These are phyloP conservation scores for Samsoniella hepiali DNA, from an alignment of 2,329 filamentous ascomycete genomes.

Conservation along the genomic window DNA sequence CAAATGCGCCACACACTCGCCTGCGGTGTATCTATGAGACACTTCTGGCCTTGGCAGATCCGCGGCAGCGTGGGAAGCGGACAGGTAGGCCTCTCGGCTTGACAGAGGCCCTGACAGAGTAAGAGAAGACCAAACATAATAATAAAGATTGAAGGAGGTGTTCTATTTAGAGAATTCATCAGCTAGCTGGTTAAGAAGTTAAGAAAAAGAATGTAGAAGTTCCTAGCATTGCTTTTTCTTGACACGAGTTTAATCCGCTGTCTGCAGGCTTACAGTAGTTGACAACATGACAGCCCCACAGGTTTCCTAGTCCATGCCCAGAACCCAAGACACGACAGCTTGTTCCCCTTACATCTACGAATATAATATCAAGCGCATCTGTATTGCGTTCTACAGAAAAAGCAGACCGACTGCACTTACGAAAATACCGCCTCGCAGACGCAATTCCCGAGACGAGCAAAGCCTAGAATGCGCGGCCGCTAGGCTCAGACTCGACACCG, in stretches of 20 bases:
- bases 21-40: background rate
- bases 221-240: too few species aligned
- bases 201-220: too few species aligned
- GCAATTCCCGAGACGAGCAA: background rate
- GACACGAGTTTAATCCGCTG: too few species aligned
- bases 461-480: background rate
- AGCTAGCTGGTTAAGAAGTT: too few species aligned
- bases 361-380: background rate
- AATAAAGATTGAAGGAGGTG: too few species aligned
- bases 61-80: background rate
- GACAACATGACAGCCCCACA: too few species aligned
- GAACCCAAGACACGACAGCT: background rate
- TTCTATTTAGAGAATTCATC: too few species aligned
- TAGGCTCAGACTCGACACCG: conserved; percentile 1
- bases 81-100: background rate
- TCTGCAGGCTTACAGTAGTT: too few species aligned
- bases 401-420: background rate
- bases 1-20: too few species aligned
- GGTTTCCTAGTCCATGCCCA: background rate
- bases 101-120: too few species aligned
- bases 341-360: conserved; percentile 2
- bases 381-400: background rate
- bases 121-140: too few species aligned
- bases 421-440: background rate
- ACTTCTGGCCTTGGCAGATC: background rate